Evolutionary conservation across 2,329 filamentous ascomycete genomes (phyloP), one percentile per base, ranked within the genome.

Genomic region (Cercospora canescens): DNA sequence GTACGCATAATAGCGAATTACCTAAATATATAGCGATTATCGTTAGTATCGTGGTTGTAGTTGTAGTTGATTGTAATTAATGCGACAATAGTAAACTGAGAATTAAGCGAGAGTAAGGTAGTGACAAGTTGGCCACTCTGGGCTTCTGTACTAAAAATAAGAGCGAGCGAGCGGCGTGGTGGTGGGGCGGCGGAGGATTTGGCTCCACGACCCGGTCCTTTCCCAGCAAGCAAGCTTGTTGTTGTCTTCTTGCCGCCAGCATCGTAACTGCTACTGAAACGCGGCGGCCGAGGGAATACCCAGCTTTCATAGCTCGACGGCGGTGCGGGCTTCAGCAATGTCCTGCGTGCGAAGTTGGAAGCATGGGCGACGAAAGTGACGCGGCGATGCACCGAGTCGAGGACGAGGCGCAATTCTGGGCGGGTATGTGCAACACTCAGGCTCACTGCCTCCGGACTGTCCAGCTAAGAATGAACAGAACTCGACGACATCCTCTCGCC

Each of bases 361-460:
- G 75, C 71, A 89, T 75, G 24, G 81, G 91, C 81, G 90, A 93
- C 80, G 86, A 86, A 76, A 86, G 85, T 74, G 37, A 54, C 45
- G 37, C 56, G 16, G 18, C 35, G 12, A 50, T 24, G 52, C 86
- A 87, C 79, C 85, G 84, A 76, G 85, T 92, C 79, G 90, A 94
- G 80, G 89, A 88, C 79, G 92, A 93, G 81, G 87, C 93, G 79
- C 89, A 94, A 81, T 93, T 97, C 82, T 97, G 93, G 94, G 85
- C 89, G 80, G 91, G 94, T 96, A 79, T 78, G 86, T 21, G 16
- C 54, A 45, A 32, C 9, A 35, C 56, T 50, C n/a, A 34, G 60
- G 62, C 32, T 55, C 16, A 9, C 28, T 18, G 28, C 52, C 32
- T 28, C n/a, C 8, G 26, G 45, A 14, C 28, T 28, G 16, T 12